phyloP scores from a whole-genome alignment of 805 yeast genomes.

The Saccharomycopsis sp. region DNA sequence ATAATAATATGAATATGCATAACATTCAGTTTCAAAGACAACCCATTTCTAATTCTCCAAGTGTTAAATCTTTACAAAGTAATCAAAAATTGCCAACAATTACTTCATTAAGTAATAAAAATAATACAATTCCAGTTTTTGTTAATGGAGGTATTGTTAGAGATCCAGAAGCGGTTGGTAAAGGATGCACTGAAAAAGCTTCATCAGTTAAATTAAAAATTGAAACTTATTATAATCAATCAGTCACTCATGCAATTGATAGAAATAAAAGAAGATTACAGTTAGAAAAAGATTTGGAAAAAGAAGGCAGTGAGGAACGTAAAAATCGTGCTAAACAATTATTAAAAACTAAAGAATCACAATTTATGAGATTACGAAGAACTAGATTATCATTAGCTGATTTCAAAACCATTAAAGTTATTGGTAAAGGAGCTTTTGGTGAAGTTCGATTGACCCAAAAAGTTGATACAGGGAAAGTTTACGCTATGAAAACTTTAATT shows the following conservation, averaged over 20 bases:
- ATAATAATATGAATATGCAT: slow-evolving; percentile 19
- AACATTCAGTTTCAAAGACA: no score
- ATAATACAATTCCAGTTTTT: neutral
- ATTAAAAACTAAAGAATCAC: slow-evolving; percentile 83
- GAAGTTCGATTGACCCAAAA: slow-evolving; percentile 93
- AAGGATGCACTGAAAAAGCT: slow-evolving; percentile 70
- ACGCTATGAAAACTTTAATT: slow-evolving; percentile 87
- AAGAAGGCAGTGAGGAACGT: slow-evolving; percentile 76
- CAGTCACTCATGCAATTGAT: slow-evolving; percentile 88
- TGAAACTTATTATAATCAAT: slow-evolving; percentile 77
- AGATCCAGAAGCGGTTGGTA: no score
- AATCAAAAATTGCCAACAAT: no score
- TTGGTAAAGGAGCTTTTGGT: slow-evolving; percentile 97
- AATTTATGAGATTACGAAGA: slow-evolving; percentile 72
- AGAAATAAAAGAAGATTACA: slow-evolving; percentile 87
- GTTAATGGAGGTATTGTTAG: neutral
- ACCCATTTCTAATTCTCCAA: no score
- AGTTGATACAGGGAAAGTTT: slow-evolving; percentile 81
- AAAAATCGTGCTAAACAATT: slow-evolving; percentile 71
- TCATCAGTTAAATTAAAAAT: slow-evolving; percentile 72
- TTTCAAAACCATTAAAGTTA: slow-evolving; percentile 74
- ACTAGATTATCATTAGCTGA: slow-evolving; percentile 77
- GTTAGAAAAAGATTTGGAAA: slow-evolving; percentile 64
- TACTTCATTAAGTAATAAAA: slow-evolving; percentile 2
- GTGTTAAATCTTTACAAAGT: neutral